Conservation (phyloP, 1,284 basidiomycete genomes). For the Ceratobasidium sp. region DNA sequence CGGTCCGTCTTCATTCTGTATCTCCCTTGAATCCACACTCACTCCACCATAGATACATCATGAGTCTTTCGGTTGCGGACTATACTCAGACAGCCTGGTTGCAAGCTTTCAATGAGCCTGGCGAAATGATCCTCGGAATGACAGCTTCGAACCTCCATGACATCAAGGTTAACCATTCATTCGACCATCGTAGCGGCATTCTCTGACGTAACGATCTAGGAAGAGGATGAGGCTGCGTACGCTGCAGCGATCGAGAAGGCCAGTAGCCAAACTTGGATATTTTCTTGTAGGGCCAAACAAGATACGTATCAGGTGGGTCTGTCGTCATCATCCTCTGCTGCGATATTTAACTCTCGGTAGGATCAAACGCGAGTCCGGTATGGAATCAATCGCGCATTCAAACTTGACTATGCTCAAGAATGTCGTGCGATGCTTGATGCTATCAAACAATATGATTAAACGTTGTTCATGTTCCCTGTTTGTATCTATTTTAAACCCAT, state of each 20-base stretch:
- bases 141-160: constrained; percentile 81
- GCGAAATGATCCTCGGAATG: constrained; percentile 77
- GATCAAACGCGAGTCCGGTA: constrained; percentile 82
- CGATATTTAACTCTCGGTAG: constrained; percentile 51
- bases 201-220: constrained; percentile 53
- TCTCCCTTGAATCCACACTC: not conserved
- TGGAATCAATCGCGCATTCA: constrained; percentile 71
- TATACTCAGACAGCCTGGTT: constrained; percentile 91
- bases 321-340: not conserved
- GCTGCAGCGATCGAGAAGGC: constrained; percentile 70
- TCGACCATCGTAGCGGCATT: not conserved
- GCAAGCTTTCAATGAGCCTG: constrained; percentile 95
- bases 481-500: constrained; percentile 7
- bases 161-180: constrained; percentile 65
- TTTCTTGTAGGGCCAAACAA: constrained; percentile 87
- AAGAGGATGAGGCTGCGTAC: constrained; percentile 70
- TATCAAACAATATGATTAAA: constrained; percentile 47
- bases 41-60: constrained; percentile 73
- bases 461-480: not conserved
- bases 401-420: constrained; percentile 78
- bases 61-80: constrained; percentile 89
- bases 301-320: constrained; percentile 81
- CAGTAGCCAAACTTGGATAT: constrained; percentile 77
- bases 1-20: constrained; percentile 60
- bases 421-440: constrained; percentile 64